Evolutionary conservation across 2,329 filamentous ascomycete genomes (phyloP).

Genomic region (Paradendryphiella salina): DNA sequence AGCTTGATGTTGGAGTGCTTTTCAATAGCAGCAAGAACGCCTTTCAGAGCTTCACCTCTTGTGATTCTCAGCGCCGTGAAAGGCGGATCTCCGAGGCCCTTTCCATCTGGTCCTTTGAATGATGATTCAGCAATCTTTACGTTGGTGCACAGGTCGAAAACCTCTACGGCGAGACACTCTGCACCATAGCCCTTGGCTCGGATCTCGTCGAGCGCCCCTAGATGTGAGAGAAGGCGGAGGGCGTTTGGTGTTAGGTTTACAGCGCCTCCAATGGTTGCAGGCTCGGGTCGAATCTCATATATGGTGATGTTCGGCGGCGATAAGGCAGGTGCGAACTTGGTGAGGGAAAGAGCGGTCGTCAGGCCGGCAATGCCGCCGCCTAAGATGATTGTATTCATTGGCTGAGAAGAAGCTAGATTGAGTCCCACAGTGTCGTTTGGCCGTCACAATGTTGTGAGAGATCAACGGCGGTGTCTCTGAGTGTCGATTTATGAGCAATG

Average conservation of each 20-base stretch:
- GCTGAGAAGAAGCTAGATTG: slow-evolving; percentile 10
- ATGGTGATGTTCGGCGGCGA: slow-evolving; percentile 50
- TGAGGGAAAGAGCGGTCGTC: slow-evolving; percentile 50
- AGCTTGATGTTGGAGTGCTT: slow-evolving; percentile 49
- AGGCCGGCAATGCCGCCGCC: slow-evolving; percentile 43
- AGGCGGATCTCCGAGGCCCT: slow-evolving; percentile 50
- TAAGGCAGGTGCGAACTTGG: slow-evolving; percentile 47
- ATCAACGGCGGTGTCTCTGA: background rate
- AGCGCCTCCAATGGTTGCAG: slow-evolving; percentile 59
- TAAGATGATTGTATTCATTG: slow-evolving; percentile 36
- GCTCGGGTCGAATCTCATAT: slow-evolving; percentile 53
- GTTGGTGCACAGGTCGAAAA: slow-evolving; percentile 51
- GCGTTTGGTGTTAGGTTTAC: slow-evolving; percentile 65
- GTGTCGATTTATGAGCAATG: background rate
- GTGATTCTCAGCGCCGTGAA: slow-evolving; percentile 53
- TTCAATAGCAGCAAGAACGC: slow-evolving; percentile 48
- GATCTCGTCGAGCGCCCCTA: slow-evolving; percentile 54
- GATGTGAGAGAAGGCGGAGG: slow-evolving; percentile 58
- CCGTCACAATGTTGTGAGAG: background rate
- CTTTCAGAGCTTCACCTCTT: slow-evolving; percentile 50
- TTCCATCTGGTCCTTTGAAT: slow-evolving; percentile 49
- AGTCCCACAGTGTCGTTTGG: background rate
- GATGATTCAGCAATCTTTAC: slow-evolving; percentile 50
- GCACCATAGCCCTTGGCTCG: slow-evolving; percentile 47
- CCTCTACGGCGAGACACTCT: slow-evolving; percentile 50